phyloP scores from a whole-genome alignment of 257 asterid genomes.

The Mentha longifolia region DNA sequence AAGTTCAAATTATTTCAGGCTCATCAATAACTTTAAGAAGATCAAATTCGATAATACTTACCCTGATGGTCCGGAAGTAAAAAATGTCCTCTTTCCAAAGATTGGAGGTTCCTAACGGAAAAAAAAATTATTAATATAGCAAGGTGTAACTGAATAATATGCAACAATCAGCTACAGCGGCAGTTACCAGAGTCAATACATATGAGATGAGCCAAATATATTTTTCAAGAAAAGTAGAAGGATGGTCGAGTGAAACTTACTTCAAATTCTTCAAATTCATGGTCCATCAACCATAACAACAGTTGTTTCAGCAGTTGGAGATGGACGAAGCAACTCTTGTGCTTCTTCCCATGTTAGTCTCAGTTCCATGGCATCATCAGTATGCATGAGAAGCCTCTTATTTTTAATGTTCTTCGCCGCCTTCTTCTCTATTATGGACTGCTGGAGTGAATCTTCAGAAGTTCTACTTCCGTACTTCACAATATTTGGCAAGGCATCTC shows the following conservation, averaged over 20 bases:
- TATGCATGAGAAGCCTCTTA: slow-evolving; percentile 84
- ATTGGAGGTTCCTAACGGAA: slow-evolving; percentile 82
- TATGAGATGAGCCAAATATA: neutral
- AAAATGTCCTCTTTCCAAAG: slow-evolving; percentile 84
- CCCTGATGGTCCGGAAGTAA: slow-evolving; percentile 79
- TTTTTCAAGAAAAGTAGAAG: slow-evolving; percentile 1
- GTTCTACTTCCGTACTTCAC: slow-evolving; percentile 62
- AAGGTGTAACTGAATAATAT: neutral
- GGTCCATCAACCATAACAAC: slow-evolving; percentile 67
- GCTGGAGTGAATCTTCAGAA: slow-evolving; percentile 55
- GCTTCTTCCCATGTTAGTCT: slow-evolving; percentile 94
- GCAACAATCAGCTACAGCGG: slow-evolving; percentile 1
- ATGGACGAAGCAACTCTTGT: slow-evolving; percentile 86
- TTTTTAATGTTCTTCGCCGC: slow-evolving; percentile 77
- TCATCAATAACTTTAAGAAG: too few relatives aligned
- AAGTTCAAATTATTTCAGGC: neutral
- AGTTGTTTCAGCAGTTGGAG: slow-evolving; percentile 64
- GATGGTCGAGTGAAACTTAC: slow-evolving; percentile 41
- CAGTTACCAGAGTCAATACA: slow-evolving; percentile 1
- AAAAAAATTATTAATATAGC: slow-evolving; percentile 17
- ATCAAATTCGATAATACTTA: slow-evolving; percentile 43
- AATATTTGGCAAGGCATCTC: slow-evolving; percentile 23
- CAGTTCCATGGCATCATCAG: slow-evolving; percentile 81
- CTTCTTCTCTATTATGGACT: slow-evolving; percentile 60
- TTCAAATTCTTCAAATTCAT: slow-evolving; percentile 84